These are phyloP conservation scores for Forsythia viridissima DNA, from an alignment of 257 asterid genomes.

Conservation along the genomic window DNA sequence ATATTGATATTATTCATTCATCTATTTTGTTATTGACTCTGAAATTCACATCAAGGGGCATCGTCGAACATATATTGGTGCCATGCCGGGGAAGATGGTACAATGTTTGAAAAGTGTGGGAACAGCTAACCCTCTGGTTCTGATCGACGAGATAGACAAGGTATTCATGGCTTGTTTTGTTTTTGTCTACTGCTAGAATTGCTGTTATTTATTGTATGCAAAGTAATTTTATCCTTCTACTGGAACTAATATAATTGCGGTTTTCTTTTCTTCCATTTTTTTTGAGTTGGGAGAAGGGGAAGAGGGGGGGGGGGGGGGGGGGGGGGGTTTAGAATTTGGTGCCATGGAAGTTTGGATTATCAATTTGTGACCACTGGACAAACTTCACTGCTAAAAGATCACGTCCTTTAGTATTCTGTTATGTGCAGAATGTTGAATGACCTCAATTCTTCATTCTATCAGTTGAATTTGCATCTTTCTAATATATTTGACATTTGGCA, in stretches of 20 bases:
- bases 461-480: conserved; percentile 23
- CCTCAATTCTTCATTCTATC: conserved; percentile 1
- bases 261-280: too few relatives aligned
- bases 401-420: too few relatives aligned
- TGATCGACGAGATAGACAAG: conserved; percentile 99
- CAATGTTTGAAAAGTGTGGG: conserved; percentile 96
- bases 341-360: too few relatives aligned
- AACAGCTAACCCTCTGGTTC: conserved; percentile 97
- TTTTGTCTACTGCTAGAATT: conserved; percentile 12
- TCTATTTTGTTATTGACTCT: conserved; percentile 24
- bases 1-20: neutral
- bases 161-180: conserved; percentile 37
- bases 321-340: neutral
- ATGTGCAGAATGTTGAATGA: too few relatives aligned
- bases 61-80: conserved; percentile 98
- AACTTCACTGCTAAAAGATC: too few relatives aligned
- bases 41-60: conserved; percentile 67
- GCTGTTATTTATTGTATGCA: conserved; percentile 3
- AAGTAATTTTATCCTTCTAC: neutral
- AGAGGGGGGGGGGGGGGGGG: neutral
- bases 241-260: neutral
- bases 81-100: conserved; percentile 99
- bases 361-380: too few relatives aligned
- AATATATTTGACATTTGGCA: conserved; percentile 43
- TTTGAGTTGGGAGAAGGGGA: neutral